Evolutionary conservation across 208 protist genomes (phyloP).

Genomic region (Trypanosoma rangeli): DNA sequence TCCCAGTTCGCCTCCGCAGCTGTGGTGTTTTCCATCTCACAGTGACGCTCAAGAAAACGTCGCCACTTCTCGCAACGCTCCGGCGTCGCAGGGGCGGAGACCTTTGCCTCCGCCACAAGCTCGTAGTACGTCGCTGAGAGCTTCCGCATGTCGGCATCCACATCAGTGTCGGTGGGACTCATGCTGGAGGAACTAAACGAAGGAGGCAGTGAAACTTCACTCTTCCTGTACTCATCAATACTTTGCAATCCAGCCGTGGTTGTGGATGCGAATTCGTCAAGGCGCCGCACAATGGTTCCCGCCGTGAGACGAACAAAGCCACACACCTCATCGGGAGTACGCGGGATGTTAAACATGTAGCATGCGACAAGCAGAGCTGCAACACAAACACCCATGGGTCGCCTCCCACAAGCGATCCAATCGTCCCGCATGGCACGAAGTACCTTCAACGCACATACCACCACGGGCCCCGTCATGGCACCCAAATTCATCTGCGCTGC

Average conservation of each 20-base stretch:
- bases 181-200: constrained; percentile 60
- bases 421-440: constrained; percentile 88
- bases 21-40: constrained; percentile 62
- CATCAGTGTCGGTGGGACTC: constrained; percentile 58
- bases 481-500: constrained; percentile 86
- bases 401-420: constrained; percentile 89
- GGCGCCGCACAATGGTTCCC: constrained; percentile 69
- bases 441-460: constrained; percentile 87
- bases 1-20: constrained; percentile 62
- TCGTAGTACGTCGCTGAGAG: constrained; percentile 84
- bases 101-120: constrained; percentile 83
- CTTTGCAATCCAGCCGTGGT: constrained; percentile 60
- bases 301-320: constrained; percentile 85
- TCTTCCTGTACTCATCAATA: constrained; percentile 80
- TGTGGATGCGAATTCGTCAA: constrained; percentile 86
- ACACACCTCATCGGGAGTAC: constrained; percentile 84
- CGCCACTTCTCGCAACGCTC: constrained; percentile 82
- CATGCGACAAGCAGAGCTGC: constrained; percentile 87
- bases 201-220: constrained; percentile 63
- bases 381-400: constrained; percentile 88
- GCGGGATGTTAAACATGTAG: constrained; percentile 80
- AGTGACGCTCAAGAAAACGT: constrained; percentile 71
- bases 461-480: constrained; percentile 53
- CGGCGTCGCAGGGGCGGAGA: constrained; percentile 61
- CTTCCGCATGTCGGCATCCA: constrained; percentile 67